Conservation (phyloP, 805 yeast species). For the Diddensiella santjacobensis region DNA sequence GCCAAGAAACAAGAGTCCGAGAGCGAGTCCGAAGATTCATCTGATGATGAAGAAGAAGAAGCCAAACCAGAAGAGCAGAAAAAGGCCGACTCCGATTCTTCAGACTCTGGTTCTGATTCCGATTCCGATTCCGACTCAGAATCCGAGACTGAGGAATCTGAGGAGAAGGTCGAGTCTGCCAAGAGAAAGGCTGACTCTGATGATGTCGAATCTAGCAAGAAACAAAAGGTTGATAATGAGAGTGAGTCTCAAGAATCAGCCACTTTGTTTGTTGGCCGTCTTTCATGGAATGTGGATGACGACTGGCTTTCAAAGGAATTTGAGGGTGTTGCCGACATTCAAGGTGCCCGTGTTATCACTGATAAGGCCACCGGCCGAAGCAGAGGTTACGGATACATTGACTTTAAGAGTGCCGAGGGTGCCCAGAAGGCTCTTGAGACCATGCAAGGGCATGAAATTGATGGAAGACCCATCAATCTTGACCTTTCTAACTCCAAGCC, state of each 20-base stretch:
- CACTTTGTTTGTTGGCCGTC: conserved; percentile 92
- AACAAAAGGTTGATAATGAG: conserved; percentile 53
- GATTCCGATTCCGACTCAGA: conserved; percentile 31
- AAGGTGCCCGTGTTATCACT: conserved; percentile 85
- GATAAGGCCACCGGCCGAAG: conserved; percentile 92
- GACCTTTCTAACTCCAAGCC: conserved; percentile 89
- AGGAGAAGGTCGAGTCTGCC: conserved; percentile 22
- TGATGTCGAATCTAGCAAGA: conserved; percentile 41
- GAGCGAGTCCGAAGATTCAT: conserved; percentile 24
- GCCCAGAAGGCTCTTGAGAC: conserved; percentile 86
- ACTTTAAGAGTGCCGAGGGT: conserved; percentile 67
- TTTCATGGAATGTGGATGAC: conserved; percentile 96
- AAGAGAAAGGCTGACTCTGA: conserved; percentile 32
- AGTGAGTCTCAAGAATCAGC: conserved; percentile 55
- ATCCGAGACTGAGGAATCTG: conserved; percentile 29
- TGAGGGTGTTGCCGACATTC: conserved; percentile 67
- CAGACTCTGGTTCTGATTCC: conserved; percentile 25
- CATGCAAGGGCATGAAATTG: conserved; percentile 90
- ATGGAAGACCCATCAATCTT: conserved; percentile 93
- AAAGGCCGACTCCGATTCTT: conserved; percentile 25
- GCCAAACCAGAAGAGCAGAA: conserved; percentile 18
- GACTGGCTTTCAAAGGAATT: conserved; percentile 89
- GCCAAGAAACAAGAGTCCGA: conserved; percentile 50
- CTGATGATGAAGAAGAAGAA: conserved; percentile 16
- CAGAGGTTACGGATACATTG: conserved; percentile 93